Evolutionary conservation across 768 basidiomycete species (phyloP), one percentile per base, ranked within the genome.

Genomic region (Trametopsis cervina): DNA sequence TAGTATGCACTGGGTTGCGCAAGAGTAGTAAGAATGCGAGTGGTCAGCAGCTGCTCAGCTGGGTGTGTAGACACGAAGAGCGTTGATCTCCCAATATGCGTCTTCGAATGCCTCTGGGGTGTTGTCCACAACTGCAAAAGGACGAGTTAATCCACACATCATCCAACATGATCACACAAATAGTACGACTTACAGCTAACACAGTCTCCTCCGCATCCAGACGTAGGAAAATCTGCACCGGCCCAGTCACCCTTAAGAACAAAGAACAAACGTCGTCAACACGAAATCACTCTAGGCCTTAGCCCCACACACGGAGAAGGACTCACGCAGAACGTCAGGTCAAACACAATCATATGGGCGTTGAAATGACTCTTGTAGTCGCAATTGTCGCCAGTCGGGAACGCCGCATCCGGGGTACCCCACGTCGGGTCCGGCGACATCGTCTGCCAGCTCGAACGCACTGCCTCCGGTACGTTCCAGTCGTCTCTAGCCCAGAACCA

Each of bases 51-150:
- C n/a, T n/a, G 29, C 15, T 33, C 29, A 33, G 29, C 9, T 33
- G 29, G 60, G 57, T 3, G 64, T 68, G 57, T 83, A 88, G 13
- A 85, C 69, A 25, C 72, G 69, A 26, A 87, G 61, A 15, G 74
- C 72, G 55, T 78, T 76, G 61, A 89, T 71, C 52, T 77, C 78
- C 83, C 83, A 89, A 62, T 81, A 87, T 1, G 85, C 81, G 15
- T 83, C 69, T 10, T 51, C 35, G 63, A 87, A 87, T 11, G 70
- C 72, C 4, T 57, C 49, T 0, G 86, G 84, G 54, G 80, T 73
- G 51, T 77, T 73, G 60, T 78, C 62, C 24, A 86, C 84, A 54
- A 71, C 80, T 82, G 46, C 4, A 37, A 4, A n/a, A n/a, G n/a
- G n/a, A n/a, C n/a, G 18, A 17, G 37, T 10, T 37, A 18, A 15